Conservation (phyloP, 1,139 yeast genomes). For the Pneumocystis carinii region DNA sequence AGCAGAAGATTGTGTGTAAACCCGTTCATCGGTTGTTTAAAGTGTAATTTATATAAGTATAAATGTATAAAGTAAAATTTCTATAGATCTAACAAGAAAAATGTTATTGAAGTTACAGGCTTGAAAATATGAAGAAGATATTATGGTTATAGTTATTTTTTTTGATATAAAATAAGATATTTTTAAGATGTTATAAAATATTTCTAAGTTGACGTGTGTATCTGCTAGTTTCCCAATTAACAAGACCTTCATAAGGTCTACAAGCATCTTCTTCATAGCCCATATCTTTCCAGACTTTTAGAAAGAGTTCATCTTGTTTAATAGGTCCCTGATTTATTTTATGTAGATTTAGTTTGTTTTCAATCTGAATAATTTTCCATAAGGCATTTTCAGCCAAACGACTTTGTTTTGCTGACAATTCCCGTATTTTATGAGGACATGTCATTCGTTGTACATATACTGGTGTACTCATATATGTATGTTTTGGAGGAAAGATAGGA, state of each 20-base stretch:
- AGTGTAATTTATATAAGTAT: not conserved
- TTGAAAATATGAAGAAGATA: not conserved
- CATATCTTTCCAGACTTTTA: not conserved
- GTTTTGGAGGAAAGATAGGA: constrained; percentile 85
- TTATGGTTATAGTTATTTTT: not conserved
- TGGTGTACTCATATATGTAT: constrained; percentile 70
- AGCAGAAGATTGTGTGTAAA: not conserved
- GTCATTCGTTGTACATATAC: constrained; percentile 46
- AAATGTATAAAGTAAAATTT: not conserved
- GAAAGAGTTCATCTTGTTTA: not conserved
- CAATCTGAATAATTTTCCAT: constrained; percentile 35
- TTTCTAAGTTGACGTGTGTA: not conserved
- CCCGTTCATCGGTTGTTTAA: not conserved
- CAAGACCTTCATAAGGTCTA: not conserved
- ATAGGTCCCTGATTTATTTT: not conserved
- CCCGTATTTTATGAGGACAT: constrained; percentile 57
- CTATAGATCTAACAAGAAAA: not conserved
- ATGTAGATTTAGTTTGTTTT: not conserved
- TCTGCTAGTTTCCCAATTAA: not conserved
- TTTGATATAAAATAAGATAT: not conserved
- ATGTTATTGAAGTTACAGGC: not conserved
- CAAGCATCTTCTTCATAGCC: not conserved
- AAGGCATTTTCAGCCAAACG: constrained; percentile 65
- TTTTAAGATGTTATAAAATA: not conserved
- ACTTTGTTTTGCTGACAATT: constrained; percentile 64